A percentile compares a stretch with the other conserved stretches of the same genome.
phyloP scores from a whole-genome alignment of 2,329 filamentous ascomycete genomes.

The Blastomyces silverae region DNA sequence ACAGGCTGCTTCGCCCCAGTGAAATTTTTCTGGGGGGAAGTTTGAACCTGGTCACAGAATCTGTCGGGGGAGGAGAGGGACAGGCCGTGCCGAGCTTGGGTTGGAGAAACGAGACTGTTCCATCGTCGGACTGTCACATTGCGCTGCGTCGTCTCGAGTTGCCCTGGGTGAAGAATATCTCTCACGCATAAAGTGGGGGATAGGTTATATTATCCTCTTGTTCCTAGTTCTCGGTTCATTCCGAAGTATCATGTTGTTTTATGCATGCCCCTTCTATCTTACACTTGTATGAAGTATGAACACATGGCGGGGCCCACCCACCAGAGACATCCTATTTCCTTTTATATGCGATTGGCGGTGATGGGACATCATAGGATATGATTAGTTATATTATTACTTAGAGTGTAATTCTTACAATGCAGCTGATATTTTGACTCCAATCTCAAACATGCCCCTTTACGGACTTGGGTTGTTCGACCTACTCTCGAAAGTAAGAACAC shows the following conservation, averaged over 20 bases:
- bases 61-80: neutral
- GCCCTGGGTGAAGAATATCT: neutral
- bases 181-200: neutral
- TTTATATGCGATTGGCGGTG: neutral
- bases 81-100: neutral
- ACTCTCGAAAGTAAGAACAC: neutral
- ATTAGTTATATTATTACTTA: neutral
- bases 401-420: neutral
- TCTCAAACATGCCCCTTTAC: neutral
- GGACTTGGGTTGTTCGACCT: neutral
- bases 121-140: neutral
- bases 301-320: neutral
- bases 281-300: neutral
- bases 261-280: neutral
- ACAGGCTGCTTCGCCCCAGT: neutral
- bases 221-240: neutral
- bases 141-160: neutral
- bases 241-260: constrained; percentile 1
- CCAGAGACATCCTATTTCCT: neutral
- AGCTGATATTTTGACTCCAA: neutral
- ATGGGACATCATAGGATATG: neutral
- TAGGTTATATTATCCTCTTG: neutral
- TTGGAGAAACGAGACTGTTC: neutral
- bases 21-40: neutral
- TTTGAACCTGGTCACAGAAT: neutral